These are phyloP conservation scores for Physcomitrium patens DNA, from an alignment of 225 moss, liverwort and hornwort genomes.

Conservation along the genomic window DNA sequence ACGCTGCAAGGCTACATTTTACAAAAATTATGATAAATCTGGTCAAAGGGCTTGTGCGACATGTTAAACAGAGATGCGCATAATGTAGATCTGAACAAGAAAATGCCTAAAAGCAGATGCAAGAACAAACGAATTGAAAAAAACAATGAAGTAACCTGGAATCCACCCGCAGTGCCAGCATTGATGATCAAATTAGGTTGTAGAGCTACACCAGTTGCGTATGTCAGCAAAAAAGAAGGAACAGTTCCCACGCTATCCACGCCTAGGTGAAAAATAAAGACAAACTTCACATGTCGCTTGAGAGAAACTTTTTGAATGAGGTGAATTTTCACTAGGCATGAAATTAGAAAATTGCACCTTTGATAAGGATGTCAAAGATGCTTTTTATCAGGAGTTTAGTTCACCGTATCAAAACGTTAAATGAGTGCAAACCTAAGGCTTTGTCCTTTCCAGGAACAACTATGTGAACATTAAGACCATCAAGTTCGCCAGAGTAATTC, in stretches of 20 bases:
- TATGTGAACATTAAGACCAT: slow-evolving; percentile 67
- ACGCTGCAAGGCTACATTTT: too few relatives aligned
- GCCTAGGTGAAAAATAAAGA: slow-evolving; percentile 41
- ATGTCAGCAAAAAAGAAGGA: slow-evolving; percentile 76
- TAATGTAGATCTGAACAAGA: not conserved
- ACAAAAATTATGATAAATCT: not conserved
- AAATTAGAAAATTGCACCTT: too few relatives aligned
- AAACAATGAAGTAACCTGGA: slow-evolving; percentile 56
- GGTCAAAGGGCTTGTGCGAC: not conserved
- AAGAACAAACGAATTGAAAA: not conserved
- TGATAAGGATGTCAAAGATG: not conserved
- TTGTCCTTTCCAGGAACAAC: slow-evolving; percentile 80
- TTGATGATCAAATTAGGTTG: slow-evolving; percentile 95
- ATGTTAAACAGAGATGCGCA: not conserved
- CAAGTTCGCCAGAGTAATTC: slow-evolving; percentile 64
- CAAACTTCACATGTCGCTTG: not conserved
- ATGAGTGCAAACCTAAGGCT: slow-evolving; percentile 50
- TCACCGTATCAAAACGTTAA: not conserved
- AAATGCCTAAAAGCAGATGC: not conserved
- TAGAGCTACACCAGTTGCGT: slow-evolving; percentile 64
- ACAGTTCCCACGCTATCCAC: slow-evolving; percentile 95
- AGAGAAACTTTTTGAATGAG: not conserved
- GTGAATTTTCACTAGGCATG: too few relatives aligned
- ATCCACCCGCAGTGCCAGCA: slow-evolving; percentile 93
- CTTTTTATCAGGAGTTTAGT: not conserved